These are phyloP conservation scores for Saturnispora serradocipensis DNA, from an alignment of 805 yeast species.

Conservation along the genomic window DNA sequence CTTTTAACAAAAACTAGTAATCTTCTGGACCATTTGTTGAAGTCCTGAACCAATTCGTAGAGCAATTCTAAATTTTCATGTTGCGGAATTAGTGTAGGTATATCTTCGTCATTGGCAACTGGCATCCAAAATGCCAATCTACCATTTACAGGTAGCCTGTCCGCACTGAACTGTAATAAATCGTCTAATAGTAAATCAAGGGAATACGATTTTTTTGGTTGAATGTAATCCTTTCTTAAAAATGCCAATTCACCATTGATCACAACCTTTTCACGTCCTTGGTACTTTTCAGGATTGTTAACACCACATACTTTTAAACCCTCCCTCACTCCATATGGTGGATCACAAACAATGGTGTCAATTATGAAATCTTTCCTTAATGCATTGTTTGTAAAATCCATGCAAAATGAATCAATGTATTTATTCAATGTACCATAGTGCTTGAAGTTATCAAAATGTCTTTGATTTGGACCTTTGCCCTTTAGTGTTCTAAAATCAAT, in stretches of 20 bases:
- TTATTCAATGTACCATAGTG: conserved; percentile 53
- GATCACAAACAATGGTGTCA: conserved; percentile 88
- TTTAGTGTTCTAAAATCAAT: conserved; percentile 74
- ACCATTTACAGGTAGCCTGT: conserved; percentile 63
- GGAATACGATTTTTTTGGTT: conserved; percentile 86
- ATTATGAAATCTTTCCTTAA: conserved; percentile 51
- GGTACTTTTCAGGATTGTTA: conserved; percentile 45
- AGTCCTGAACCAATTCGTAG: conserved; percentile 75
- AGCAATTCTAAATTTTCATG: conserved; percentile 65
- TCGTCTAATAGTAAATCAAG: conserved; percentile 72
- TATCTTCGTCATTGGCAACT: conserved; percentile 74
- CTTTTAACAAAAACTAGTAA: conserved; percentile 71
- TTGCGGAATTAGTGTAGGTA: conserved; percentile 58
- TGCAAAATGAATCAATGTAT: conserved; percentile 69
- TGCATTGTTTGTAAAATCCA: conserved; percentile 94
- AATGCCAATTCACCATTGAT: conserved; percentile 76
- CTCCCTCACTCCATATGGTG: conserved; percentile 96
- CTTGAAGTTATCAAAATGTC: conserved; percentile 52
- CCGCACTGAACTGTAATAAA: conserved; percentile 61
- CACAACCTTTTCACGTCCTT: conserved; percentile 63
- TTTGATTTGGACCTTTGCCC: conserved; percentile 41
- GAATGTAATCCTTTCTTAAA: conserved; percentile 73
- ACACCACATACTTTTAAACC: conserved; percentile 92
- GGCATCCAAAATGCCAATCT: conserved; percentile 97
- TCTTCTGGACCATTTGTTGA: conserved; percentile 89